These are phyloP conservation scores for Anaeromyces robustus DNA, from an alignment of 192 early-diverging fungal species.

Conservation along the genomic window DNA sequence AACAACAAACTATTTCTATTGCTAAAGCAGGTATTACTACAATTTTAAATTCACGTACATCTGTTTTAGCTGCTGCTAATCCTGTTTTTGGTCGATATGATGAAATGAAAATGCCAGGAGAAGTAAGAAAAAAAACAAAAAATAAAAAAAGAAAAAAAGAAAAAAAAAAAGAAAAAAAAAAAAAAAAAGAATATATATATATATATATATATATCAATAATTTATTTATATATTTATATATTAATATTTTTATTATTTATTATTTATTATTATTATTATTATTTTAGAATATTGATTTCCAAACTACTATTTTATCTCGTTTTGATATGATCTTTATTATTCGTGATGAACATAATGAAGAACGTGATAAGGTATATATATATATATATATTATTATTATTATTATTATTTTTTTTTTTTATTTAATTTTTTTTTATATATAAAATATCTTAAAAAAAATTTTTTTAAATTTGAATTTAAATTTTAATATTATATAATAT, in stretches of 20 bases:
- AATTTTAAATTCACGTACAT: constrained; percentile 84
- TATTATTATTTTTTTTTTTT: no score
- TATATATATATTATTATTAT: no score
- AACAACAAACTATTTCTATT: constrained; percentile 97
- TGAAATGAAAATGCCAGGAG: constrained; percentile 92
- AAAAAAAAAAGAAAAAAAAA: no score
- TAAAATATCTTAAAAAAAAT: no score
- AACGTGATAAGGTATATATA: constrained; percentile 68
- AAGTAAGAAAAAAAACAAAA: constrained; percentile 24
- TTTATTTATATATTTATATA: no score
- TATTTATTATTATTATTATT: not conserved
- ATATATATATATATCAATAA: no score
- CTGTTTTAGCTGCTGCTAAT: constrained; percentile 92
- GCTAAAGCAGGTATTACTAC: constrained; percentile 97
- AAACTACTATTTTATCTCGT: constrained; percentile 96
- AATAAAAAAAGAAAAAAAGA: not conserved
- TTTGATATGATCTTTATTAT: constrained; percentile 99
- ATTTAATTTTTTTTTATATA: no score
- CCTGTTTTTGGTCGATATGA: constrained; percentile 94
- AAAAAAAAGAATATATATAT: no score
- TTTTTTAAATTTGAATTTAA: not conserved
- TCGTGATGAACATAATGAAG: constrained; percentile 90
- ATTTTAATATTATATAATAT: not conserved
- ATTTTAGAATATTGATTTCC: constrained; percentile 91
- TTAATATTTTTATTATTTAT: not conserved